Evolutionary conservation across 225 moss, liverwort and hornwort genomes (phyloP).

Genomic region (Polytrichum formosum): DNA sequence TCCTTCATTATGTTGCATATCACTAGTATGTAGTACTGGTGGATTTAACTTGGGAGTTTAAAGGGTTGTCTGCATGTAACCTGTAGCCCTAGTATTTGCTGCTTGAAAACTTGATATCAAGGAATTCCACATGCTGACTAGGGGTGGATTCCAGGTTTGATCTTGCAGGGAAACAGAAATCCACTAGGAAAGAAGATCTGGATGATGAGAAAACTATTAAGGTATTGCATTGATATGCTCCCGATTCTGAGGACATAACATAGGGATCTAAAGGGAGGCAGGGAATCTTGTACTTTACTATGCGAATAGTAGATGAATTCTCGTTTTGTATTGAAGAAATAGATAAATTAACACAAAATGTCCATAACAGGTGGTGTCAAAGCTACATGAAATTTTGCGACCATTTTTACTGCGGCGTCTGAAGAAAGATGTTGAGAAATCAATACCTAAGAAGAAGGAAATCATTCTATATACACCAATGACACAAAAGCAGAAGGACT

Average conservation of each 20-base stretch:
- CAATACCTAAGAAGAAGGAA: constrained; percentile 87
- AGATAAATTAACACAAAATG: too few species aligned
- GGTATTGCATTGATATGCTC: constrained; percentile 26
- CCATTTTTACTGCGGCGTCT: constrained; percentile 86
- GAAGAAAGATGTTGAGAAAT: constrained; percentile 85
- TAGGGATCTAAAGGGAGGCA: too few species aligned
- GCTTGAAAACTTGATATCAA: too few species aligned
- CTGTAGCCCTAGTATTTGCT: too few species aligned
- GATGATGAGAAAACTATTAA: constrained; percentile 60
- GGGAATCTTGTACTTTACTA: too few species aligned
- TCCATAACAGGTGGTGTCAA: constrained; percentile 62
- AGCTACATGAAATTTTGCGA: constrained; percentile 75
- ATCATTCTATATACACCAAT: constrained; percentile 81
- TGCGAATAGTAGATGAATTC: too few species aligned
- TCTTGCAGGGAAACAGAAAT: constrained; percentile 58
- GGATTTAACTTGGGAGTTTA: too few species aligned
- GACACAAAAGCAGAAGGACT: constrained; percentile 57
- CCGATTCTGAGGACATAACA: too few species aligned
- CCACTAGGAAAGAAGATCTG: constrained; percentile 47
- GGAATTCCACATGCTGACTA: not conserved
- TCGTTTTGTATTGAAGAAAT: too few species aligned
- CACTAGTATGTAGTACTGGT: too few species aligned
- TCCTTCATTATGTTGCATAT: too few species aligned
- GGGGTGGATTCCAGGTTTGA: constrained; percentile 55
- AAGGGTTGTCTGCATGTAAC: too few species aligned